Evolutionary conservation across 225 moss, liverwort and hornwort species (phyloP).

Genomic region (Lunularia cruciata): DNA sequence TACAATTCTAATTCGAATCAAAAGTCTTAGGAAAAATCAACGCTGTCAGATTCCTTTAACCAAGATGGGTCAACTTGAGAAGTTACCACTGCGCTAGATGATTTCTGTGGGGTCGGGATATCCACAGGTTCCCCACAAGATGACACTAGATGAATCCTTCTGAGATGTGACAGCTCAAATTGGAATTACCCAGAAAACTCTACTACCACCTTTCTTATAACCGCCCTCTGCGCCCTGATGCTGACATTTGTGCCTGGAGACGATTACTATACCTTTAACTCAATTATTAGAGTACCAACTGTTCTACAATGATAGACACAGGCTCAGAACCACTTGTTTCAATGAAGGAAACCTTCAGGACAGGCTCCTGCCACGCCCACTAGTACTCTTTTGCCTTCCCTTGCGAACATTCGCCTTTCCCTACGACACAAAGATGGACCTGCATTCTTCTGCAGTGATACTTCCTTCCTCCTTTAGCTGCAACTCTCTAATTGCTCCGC

Average conservation of each 20-base stretch:
- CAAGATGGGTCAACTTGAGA: conserved; percentile 16
- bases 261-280: conserved; percentile 3
- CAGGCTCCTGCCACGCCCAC: not conserved
- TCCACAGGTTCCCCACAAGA: conserved; percentile 19
- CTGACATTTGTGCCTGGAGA: not conserved
- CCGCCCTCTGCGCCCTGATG: conserved; percentile 8
- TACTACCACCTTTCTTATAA: conserved; percentile 16
- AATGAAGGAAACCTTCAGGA: not conserved
- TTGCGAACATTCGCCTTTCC: not conserved
- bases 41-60: not conserved
- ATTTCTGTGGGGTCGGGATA: conserved; percentile 6
- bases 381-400: not conserved
- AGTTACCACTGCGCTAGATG: conserved; percentile 19
- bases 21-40: conserved; percentile 23
- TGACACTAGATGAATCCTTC: conserved; percentile 30
- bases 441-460: not conserved
- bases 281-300: conserved; percentile 7
- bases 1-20: conserved; percentile 34
- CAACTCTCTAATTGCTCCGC: not conserved
- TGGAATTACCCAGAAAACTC: conserved; percentile 8
- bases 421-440: not conserved
- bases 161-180: conserved; percentile 25
- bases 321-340: conserved; percentile 12
- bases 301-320: conserved; percentile 4
- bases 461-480: conserved; percentile 1